Percentiles rank a stretch among this genome's conserved stretches.
These are phyloP conservation scores for Phytophthora pluvialis DNA, from an alignment of 352 stramenopile species.

Conservation along the genomic window DNA sequence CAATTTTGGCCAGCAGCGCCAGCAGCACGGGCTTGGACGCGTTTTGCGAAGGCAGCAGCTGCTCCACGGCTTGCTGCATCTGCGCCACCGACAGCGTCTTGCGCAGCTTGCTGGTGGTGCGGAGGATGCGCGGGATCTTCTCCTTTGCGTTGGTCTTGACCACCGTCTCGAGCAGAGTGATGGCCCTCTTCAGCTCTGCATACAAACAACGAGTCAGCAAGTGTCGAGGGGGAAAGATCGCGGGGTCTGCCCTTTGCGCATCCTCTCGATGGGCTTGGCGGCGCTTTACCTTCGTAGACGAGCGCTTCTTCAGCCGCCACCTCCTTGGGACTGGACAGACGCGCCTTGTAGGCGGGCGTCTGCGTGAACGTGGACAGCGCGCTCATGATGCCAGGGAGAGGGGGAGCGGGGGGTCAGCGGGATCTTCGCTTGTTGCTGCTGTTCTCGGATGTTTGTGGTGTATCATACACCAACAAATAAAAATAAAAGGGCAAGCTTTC, in stretches of 20 bases:
- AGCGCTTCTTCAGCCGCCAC: slow-evolving; percentile 62
- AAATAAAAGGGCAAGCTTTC: too few relatives aligned
- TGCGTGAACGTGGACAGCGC: slow-evolving; percentile 79
- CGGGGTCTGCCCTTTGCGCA: neutral
- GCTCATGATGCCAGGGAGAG: slow-evolving; percentile 50
- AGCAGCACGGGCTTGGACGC: slow-evolving; percentile 62
- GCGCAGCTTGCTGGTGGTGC: slow-evolving; percentile 82
- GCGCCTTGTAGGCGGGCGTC: slow-evolving; percentile 63
- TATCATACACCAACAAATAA: too few relatives aligned
- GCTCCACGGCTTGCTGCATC: slow-evolving; percentile 61
- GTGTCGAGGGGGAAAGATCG: slow-evolving; percentile 13
- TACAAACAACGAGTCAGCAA: slow-evolving; percentile 17
- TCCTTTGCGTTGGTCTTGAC: slow-evolving; percentile 89
- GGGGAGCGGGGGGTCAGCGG: too few relatives aligned
- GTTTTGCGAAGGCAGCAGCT: slow-evolving; percentile 72
- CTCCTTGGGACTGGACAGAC: slow-evolving; percentile 49
- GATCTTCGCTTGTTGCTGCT: too few relatives aligned
- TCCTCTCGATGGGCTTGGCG: neutral
- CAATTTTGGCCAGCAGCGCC: slow-evolving; percentile 55
- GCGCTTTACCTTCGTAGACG: slow-evolving; percentile 63
- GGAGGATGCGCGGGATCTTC: slow-evolving; percentile 81
- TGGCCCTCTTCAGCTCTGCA: slow-evolving; percentile 79
- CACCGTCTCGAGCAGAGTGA: slow-evolving; percentile 72
- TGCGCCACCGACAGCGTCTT: slow-evolving; percentile 73
- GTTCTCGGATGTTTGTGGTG: too few relatives aligned